Conservation (phyloP, 75 land plant genomes). For the Cryptomeria japonica region DNA sequence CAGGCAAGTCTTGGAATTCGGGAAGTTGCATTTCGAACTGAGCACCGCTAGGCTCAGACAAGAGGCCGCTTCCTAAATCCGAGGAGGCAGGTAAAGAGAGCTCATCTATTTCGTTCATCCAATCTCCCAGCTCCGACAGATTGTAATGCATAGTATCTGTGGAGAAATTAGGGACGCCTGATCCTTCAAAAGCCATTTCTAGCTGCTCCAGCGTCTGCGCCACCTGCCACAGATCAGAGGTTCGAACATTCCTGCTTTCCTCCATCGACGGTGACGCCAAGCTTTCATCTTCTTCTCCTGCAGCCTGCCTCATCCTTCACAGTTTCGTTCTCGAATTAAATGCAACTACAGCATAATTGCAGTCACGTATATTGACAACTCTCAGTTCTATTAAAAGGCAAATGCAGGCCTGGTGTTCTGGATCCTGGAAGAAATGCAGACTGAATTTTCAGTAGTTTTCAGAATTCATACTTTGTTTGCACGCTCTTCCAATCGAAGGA, state of each 20-base stretch:
- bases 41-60: neutral
- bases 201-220: slow-evolving; percentile 57
- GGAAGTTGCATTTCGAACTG: neutral
- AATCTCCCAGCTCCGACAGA: slow-evolving; percentile 44
- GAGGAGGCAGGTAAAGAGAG: slow-evolving; percentile 7
- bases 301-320: neutral
- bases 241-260: slow-evolving; percentile 39
- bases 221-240: slow-evolving; percentile 43
- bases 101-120: slow-evolving; percentile 58
- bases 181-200: slow-evolving; percentile 24
- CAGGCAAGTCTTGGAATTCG: neutral
- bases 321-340: neutral
- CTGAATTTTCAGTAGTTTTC: too few relatives aligned
- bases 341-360: neutral
- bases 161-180: slow-evolving; percentile 18
- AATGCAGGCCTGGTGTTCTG: too few relatives aligned
- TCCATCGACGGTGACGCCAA: slow-evolving; percentile 17
- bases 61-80: neutral
- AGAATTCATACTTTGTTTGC: too few relatives aligned
- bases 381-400: too few relatives aligned
- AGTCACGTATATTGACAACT: too few relatives aligned
- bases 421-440: too few relatives aligned
- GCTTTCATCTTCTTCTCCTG: slow-evolving; percentile 25
- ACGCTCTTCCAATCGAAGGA: too few relatives aligned
- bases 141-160: slow-evolving; percentile 43